phyloP scores from a whole-genome alignment of 2,329 filamentous ascomycete species.

The Neonectria sp. region DNA sequence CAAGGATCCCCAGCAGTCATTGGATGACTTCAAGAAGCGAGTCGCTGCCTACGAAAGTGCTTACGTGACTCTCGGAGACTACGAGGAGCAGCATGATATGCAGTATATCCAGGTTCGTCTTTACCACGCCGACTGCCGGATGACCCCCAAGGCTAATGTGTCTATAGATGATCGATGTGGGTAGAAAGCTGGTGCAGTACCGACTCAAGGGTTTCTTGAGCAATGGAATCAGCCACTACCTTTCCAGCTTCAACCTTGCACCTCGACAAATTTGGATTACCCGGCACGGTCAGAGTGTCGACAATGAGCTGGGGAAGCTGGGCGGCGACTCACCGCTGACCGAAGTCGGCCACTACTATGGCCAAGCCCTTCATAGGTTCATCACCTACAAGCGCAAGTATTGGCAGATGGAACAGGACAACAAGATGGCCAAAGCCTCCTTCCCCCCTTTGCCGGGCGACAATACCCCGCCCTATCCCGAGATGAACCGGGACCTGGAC shows the following conservation, averaged over 20 bases:
- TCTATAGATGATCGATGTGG: slow-evolving; percentile 91
- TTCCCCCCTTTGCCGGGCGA: slow-evolving; percentile 95
- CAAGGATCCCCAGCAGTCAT: slow-evolving; percentile 88
- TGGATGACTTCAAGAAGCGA: slow-evolving; percentile 93
- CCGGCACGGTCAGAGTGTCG: slow-evolving; percentile 89
- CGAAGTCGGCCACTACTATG: slow-evolving; percentile 84
- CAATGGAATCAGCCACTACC: slow-evolving; percentile 92
- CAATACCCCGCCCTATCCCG: slow-evolving; percentile 94
- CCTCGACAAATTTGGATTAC: slow-evolving; percentile 99
- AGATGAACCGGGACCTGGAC: slow-evolving; percentile 78
- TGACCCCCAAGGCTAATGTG: slow-evolving; percentile 44
- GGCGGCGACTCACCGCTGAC: slow-evolving; percentile 92
- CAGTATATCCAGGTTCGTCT: slow-evolving; percentile 84
- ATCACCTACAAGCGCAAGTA: slow-evolving; percentile 84
- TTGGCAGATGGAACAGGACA: slow-evolving; percentile 88
- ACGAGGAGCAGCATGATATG: slow-evolving; percentile 91
- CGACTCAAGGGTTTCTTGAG: slow-evolving; percentile 93
- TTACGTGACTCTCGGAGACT: slow-evolving; percentile 90
- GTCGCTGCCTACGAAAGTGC: slow-evolving; percentile 95
- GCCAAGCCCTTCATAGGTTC: slow-evolving; percentile 84
- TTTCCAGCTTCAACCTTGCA: slow-evolving; percentile 96
- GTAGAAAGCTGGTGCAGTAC: slow-evolving; percentile 92
- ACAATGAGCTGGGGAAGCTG: slow-evolving; percentile 90
- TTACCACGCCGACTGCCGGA: background rate
- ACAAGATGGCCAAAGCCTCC: slow-evolving; percentile 81